Base-by-base conservation (phyloP, 2,329 filamentous ascomycete species). In the Capronia coronata region DNA sequence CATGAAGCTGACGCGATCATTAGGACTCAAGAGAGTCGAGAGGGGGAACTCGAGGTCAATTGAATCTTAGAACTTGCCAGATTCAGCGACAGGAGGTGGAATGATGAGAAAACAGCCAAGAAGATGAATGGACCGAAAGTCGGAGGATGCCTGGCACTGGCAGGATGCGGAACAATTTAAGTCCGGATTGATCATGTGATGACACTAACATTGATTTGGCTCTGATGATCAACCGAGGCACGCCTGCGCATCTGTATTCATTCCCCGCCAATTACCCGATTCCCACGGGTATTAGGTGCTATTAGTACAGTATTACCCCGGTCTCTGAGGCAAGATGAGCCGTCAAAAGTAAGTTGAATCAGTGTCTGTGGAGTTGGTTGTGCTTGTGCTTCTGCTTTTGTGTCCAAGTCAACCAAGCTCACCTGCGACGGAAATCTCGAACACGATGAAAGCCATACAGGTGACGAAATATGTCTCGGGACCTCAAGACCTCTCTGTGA, bases 401-500 rank as follows among this genome's bases (percentile, higher is more conserved):
- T n/a, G n/a, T n/a, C n/a, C n/a, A n/a, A n/a, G n/a, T n/a, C n/a
- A n/a, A n/a, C n/a, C n/a, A n/a, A n/a, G n/a, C n/a, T n/a, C n/a
- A n/a, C n/a, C n/a, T n/a, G n/a, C n/a, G n/a, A n/a, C n/a, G n/a
- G n/a, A 32, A 9, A 30, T 13, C 14, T 3, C 22, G 32, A 10
- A 13, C 25, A 55, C 27, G 37, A 62, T 62, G 59, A 56, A 55
- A 48, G 58, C 48, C 34, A 52, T 62, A 27, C 56, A 61, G 54
- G 52, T 62, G n/a, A 55, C 46, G 25, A 50, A 59, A 41, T 62
- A 62, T 42, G 59, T 62, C 50, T 58, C 93, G 86, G 83, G 82
- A 27, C 88, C 90, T 1, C 73, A 82, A 54, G 86, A 93, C 64
- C 86, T 97, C 67, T 77, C 74, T 54, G 84, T 94, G 58, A 77